Conservation (phyloP, 2,329 filamentous ascomycete species). For the Aspergillus quadrilineatus region DNA sequence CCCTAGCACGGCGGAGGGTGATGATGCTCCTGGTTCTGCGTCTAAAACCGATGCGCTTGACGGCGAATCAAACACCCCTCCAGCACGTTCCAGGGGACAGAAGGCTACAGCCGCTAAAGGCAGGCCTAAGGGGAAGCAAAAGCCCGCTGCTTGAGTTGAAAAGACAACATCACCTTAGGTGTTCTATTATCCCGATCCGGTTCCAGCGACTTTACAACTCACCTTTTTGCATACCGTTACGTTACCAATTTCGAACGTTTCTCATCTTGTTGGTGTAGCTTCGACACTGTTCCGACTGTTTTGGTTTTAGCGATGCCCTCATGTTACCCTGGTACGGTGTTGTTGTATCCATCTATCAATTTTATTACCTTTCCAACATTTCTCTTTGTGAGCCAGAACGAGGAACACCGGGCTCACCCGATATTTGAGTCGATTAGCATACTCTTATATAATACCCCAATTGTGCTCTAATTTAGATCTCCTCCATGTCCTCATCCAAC, state of each 20-base stretch:
- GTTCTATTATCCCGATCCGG: neutral
- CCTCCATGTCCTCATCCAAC: slow-evolving; percentile 56
- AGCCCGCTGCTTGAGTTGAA: slow-evolving; percentile 16
- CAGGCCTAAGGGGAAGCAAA: slow-evolving; percentile 37
- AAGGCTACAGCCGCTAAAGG: slow-evolving; percentile 23
- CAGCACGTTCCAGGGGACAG: slow-evolving; percentile 10
- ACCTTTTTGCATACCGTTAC: slow-evolving; percentile 13
- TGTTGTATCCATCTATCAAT: neutral
- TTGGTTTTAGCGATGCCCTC: slow-evolving; percentile 10
- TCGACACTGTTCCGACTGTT: neutral
- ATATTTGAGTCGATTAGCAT: neutral
- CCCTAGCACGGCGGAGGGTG: slow-evolving; percentile 24
- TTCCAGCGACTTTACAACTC: neutral
- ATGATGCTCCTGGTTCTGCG: slow-evolving; percentile 25
- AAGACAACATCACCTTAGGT: neutral
- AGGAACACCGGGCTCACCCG: neutral
- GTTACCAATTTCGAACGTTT: neutral
- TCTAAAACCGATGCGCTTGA: slow-evolving; percentile 26
- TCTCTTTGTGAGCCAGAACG: slow-evolving; percentile 3
- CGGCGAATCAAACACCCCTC: slow-evolving; percentile 21
- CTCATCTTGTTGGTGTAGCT: neutral
- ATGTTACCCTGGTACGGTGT: slow-evolving; percentile 11
- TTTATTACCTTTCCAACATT: slow-evolving; percentile 1
- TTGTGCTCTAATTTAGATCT: slow-evolving; percentile 38
- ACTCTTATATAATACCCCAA: neutral